Evolutionary conservation across 306 rosid genomes (phyloP), one percentile per base, ranked within the genome.

Genomic region (Castanospermum australe): DNA sequence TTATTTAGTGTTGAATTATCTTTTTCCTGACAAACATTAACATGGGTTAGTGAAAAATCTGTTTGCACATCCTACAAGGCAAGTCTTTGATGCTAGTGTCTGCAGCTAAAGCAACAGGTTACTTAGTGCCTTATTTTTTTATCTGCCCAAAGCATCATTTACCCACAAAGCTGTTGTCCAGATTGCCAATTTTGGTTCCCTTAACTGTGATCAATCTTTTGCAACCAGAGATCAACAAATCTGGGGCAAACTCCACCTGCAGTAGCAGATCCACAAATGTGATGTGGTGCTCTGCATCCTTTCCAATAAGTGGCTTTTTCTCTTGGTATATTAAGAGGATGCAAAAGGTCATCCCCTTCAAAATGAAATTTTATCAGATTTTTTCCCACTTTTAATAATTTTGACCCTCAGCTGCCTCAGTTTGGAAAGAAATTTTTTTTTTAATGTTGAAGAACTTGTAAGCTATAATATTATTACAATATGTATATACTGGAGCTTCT

Each of bases 381-480:
- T 20, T 64, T 18, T 10, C 13, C 17, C 28, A 5, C 21, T 32
- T 56, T 9, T 55, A 8, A 24, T 57, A 24, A 57, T 57, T 57
- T 57, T 57, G 13, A 61, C 42, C 22, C 6, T 30, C 20, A 15
- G 42, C 67, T 38, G 35, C 50, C 35, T 67, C 47, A 15, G 64
- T 28, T 21, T 54, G 12, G 25, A 11, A 30, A 50, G 7, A 3
- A 14, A 51, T 3, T 50, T 1, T 22, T 48, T n/a, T n/a, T n/a
- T n/a, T n/a, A n/a, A 36, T 35, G 45, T 32, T 48, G 45, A 7
- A 38, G 44, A 38, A 15, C 28, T 64, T 21, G 28, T 32, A 18
- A 67, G 74, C 70, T 56, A 78, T 39, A 54, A n/a, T 14, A 68
- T 56, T 45, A 20, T 56, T 59, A 59, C 52, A 70, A 42, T 28